Percentiles rank a stretch among this genome's conserved stretches.
Conservation (phyloP, 495 filamentous ascomycete genomes). For the Podospora sp. region DNA sequence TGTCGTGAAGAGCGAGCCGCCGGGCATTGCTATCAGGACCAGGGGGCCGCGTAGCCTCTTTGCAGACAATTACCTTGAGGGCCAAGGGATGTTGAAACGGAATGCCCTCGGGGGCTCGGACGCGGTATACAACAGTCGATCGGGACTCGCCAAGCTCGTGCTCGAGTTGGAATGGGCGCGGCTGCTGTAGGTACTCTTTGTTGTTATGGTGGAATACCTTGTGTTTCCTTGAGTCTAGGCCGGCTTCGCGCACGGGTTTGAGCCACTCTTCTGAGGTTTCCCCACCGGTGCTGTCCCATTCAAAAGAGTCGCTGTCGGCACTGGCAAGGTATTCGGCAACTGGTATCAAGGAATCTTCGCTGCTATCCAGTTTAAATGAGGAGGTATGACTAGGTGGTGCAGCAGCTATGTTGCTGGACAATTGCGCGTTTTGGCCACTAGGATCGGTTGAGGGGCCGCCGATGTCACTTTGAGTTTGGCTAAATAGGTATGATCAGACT, state of each 20-base stretch:
- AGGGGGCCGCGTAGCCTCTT: constrained; percentile 28
- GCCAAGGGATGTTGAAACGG: constrained; percentile 31
- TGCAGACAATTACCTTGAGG: constrained; percentile 37
- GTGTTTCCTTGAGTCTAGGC: constrained; percentile 32
- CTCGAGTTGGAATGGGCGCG: constrained; percentile 30
- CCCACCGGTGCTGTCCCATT: constrained; percentile 30
- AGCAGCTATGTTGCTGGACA: no score
- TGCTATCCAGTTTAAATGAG: constrained; percentile 25
- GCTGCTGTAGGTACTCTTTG: constrained; percentile 34
- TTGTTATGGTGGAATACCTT: constrained; percentile 36
- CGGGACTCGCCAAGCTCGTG: constrained; percentile 33
- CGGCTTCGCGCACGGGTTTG: constrained; percentile 24
- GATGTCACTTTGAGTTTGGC: no score
- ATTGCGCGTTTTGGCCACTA: no score
- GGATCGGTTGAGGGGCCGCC: no score
- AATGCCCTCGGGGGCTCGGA: constrained; percentile 25
- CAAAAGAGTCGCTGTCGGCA: constrained; percentile 28
- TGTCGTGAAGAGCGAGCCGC: constrained; percentile 32
- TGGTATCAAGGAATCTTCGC: constrained; percentile 26
- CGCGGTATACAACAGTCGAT: constrained; percentile 36
- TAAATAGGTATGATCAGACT: no score
- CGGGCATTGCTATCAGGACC: constrained; percentile 35
- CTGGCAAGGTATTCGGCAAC: constrained; percentile 27
- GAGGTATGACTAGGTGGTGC: constrained; percentile 19
- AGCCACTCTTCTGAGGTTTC: constrained; percentile 31